Conservation (phyloP, 306 rosid genomes). For the Cucurbita argyrosperma region DNA sequence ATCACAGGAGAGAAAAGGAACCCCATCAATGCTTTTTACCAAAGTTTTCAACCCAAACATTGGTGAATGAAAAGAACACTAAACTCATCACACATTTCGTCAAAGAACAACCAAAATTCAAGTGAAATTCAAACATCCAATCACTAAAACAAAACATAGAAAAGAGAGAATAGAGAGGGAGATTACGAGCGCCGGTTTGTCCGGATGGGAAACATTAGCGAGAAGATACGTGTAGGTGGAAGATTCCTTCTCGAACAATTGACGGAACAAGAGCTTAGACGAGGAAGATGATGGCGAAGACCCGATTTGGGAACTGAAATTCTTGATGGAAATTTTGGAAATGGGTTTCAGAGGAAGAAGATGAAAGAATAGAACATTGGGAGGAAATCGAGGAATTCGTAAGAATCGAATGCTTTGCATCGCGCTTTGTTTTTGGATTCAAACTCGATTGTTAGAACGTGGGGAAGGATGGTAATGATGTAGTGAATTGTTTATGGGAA, state of each 20-base stretch:
- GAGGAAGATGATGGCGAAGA: slow-evolving; percentile 1
- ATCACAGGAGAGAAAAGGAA: background rate
- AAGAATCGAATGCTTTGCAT: slow-evolving; percentile 7
- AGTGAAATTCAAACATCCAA: background rate
- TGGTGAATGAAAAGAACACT: background rate
- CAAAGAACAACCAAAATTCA: background rate
- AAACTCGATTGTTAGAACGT: background rate
- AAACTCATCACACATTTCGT: background rate
- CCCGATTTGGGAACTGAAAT: slow-evolving; percentile 27
- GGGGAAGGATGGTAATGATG: background rate
- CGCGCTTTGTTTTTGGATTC: background rate
- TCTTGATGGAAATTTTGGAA: slow-evolving; percentile 1
- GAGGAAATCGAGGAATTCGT: background rate
- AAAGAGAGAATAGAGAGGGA: background rate
- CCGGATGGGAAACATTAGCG: slow-evolving; percentile 61
- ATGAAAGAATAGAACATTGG: slow-evolving; percentile 2
- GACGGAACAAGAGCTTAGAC: slow-evolving; percentile 61
- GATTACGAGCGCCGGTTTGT: slow-evolving; percentile 61
- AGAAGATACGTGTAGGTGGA: slow-evolving; percentile 86
- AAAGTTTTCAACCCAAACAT: background rate
- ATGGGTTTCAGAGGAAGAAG: background rate
- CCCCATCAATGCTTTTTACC: slow-evolving; percentile 7
- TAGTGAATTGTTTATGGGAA: background rate
- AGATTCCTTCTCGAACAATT: slow-evolving; percentile 91
- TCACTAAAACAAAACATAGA: background rate